A percentile compares a stretch with the other conserved stretches of the same genome.
Conservation (phyloP, 2,329 filamentous ascomycete genomes). For the Claviceps sp. region DNA sequence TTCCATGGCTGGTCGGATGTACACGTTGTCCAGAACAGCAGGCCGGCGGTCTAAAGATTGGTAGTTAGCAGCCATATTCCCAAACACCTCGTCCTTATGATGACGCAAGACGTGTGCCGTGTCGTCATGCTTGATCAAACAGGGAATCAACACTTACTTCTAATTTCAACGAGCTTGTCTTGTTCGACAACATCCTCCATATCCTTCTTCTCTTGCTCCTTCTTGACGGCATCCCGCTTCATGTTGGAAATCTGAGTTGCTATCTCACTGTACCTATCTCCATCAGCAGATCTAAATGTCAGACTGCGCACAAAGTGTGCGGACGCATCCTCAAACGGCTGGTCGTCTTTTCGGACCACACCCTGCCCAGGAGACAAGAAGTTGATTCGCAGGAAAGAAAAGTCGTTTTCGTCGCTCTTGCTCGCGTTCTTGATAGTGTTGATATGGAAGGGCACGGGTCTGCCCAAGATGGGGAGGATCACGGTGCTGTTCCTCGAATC, state of each 20-base stretch:
- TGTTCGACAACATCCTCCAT: conserved; percentile 99
- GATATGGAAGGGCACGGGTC: conserved; percentile 96
- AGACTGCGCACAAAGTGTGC: conserved; percentile 93
- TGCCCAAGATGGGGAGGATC: conserved; percentile 91
- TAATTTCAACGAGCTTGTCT: conserved; percentile 88
- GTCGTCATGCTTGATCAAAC: background rate
- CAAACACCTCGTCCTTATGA: too few species aligned
- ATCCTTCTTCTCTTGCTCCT: conserved; percentile 97
- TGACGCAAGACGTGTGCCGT: background rate
- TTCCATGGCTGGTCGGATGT: conserved; percentile 87
- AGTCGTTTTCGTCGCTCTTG: conserved; percentile 92
- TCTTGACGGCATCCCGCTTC: conserved; percentile 82
- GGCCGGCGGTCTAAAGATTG: conserved; percentile 63
- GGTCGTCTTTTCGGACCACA: conserved; percentile 92
- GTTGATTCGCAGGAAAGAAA: conserved; percentile 89
- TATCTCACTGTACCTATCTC: conserved; percentile 79
- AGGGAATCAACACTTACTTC: conserved; percentile 46
- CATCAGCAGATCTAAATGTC: conserved; percentile 85
- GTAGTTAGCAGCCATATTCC: background rate
- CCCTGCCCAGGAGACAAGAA: conserved; percentile 94
- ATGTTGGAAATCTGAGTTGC: conserved; percentile 89
- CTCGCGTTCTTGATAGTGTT: conserved; percentile 97
- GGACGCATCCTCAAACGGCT: conserved; percentile 90
- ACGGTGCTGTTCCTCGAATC: conserved; percentile 84
- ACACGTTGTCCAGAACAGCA: conserved; percentile 82